phyloP scores from a whole-genome alignment of 371 early-diverging fungal species.

The Syncephalis fuscata region DNA sequence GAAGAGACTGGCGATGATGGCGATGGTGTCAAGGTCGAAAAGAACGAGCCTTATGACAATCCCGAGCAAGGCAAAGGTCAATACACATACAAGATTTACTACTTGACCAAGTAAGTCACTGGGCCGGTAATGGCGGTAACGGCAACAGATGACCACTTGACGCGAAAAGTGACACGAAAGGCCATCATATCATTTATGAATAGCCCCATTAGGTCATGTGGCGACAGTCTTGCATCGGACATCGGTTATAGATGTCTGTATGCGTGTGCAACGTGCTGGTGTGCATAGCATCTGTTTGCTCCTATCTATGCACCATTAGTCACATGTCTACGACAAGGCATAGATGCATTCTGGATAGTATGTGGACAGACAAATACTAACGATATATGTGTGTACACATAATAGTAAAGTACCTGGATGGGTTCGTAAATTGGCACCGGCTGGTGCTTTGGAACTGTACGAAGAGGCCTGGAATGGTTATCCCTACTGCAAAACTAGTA shows the following conservation, averaged over 20 bases:
- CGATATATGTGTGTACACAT: background rate
- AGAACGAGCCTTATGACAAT: slow-evolving; percentile 53
- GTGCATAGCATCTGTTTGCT: no score
- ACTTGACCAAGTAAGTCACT: slow-evolving; percentile 11
- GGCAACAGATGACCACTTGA: no score
- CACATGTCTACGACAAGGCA: background rate
- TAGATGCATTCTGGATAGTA: background rate
- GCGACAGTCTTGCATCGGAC: background rate
- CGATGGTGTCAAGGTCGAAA: slow-evolving; percentile 52
- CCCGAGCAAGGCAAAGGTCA: slow-evolving; percentile 43
- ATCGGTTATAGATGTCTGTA: background rate
- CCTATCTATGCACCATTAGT: no score
- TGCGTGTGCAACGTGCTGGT: no score
- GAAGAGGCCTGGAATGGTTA: slow-evolving; percentile 77
- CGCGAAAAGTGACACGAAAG: background rate
- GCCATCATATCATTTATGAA: background rate
- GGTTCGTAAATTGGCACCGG: slow-evolving; percentile 37
- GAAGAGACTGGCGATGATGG: slow-evolving; percentile 52
- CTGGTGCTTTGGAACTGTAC: slow-evolving; percentile 40
- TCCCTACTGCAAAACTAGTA: slow-evolving; percentile 65
- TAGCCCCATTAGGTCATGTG: background rate
- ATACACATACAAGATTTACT: slow-evolving; percentile 60
- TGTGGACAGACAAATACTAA: background rate
- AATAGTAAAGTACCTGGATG: slow-evolving; percentile 35
- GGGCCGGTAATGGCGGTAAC: background rate